Percentiles rank a stretch among this genome's conserved stretches.
These are phyloP conservation scores for Gynochthodes officinalis DNA, from an alignment of 257 asterid species.

Conservation along the genomic window DNA sequence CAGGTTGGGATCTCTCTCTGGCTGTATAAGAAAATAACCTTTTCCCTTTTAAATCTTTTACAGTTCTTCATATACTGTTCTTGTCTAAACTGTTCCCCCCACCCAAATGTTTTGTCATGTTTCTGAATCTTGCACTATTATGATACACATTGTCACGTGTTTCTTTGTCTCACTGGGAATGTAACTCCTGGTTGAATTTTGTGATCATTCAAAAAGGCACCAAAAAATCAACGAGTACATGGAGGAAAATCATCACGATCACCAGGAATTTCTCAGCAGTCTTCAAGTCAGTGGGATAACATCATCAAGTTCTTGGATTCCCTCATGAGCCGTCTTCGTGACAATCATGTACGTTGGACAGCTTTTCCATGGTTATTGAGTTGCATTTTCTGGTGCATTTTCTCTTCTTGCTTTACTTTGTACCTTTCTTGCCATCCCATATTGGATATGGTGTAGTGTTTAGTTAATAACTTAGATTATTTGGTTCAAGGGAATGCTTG, in stretches of 20 bases:
- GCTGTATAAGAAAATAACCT: background rate
- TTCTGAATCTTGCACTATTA: background rate
- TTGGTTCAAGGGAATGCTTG: background rate
- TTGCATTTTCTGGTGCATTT: too few relatives aligned
- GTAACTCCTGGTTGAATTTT: conserved; percentile 4
- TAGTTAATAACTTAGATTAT: background rate
- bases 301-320: conserved; percentile 89
- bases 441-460: background rate
- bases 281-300: conserved; percentile 91
- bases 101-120: background rate
- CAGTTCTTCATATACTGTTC: background rate
- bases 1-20: conserved; percentile 49
- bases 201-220: conserved; percentile 53
- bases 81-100: background rate
- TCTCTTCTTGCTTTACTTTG: background rate
- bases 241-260: conserved; percentile 94
- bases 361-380: background rate
- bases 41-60: background rate
- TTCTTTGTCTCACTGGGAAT: background rate
- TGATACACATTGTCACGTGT: background rate
- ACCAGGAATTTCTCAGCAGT: conserved; percentile 72
- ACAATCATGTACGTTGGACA: conserved; percentile 55
- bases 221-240: conserved; percentile 87
- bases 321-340: conserved; percentile 68
- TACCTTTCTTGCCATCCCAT: background rate